A percentile compares a stretch with the other conserved stretches of the same genome.
Evolutionary conservation across 140 eudicot genomes (phyloP).

Genomic region (Flaveria floridana): DNA sequence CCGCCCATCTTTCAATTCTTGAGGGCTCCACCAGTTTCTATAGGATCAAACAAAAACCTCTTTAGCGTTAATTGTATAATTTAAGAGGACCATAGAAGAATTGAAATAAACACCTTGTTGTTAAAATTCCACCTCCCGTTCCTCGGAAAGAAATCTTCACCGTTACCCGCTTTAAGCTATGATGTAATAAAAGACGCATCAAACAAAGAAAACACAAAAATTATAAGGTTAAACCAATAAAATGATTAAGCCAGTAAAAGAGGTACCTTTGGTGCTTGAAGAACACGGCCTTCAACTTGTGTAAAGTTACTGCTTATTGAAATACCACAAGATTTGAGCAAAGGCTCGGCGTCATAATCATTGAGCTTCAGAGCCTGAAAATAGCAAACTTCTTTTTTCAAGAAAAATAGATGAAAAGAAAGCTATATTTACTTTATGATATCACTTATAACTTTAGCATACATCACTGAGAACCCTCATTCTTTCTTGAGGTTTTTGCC

Average conservation of each 20-base stretch:
- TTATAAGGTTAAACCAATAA: background rate
- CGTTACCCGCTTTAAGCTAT: slow-evolving; percentile 68
- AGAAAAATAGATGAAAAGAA: background rate
- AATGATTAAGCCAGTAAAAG: background rate
- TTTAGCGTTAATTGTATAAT: background rate
- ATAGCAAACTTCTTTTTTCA: slow-evolving; percentile 5
- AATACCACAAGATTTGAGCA: slow-evolving; percentile 65
- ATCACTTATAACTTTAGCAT: slow-evolving; percentile 7
- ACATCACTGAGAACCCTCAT: slow-evolving; percentile 56
- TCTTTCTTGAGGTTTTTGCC: slow-evolving; percentile 76
- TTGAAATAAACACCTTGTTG: slow-evolving; percentile 48
- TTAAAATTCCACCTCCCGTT: slow-evolving; percentile 85
- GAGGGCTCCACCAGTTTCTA: slow-evolving; percentile 65
- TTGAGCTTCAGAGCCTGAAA: slow-evolving; percentile 57
- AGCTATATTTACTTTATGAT: background rate
- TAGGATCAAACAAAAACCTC: slow-evolving; percentile 4
- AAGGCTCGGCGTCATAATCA: slow-evolving; percentile 56
- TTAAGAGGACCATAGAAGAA: background rate
- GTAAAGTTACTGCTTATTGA: slow-evolving; percentile 53
- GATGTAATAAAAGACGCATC: background rate
- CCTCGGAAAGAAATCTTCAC: slow-evolving; percentile 60
- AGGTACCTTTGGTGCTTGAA: slow-evolving; percentile 61
- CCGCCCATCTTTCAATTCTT: slow-evolving; percentile 60
- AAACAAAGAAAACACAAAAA: slow-evolving; percentile 2
- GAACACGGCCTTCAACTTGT: slow-evolving; percentile 64